Evolutionary conservation across 805 yeast genomes (phyloP), one percentile per base, ranked within the genome.

Genomic region (Candida nanaspora): DNA sequence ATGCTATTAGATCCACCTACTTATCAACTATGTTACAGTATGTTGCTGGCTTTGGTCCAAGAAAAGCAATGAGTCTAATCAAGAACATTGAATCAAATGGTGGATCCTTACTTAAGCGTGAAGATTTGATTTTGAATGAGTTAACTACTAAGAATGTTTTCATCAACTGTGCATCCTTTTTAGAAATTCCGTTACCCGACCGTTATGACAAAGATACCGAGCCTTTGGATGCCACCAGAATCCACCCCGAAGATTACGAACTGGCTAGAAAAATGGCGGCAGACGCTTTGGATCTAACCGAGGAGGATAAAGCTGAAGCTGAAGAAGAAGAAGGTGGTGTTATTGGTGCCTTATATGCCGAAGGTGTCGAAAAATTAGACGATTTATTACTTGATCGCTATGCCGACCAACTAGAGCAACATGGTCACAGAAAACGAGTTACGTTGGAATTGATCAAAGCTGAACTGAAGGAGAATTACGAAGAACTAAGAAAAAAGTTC

Each of bases 211-310:
- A 79, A 43, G 66, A 76, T n/a, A 74, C 82, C 28, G 97, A 91
- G 54, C 69, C 83, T 33, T 71, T 93, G 50, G 99, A 93, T 61
- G 89, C 93, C 38, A 93, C 98, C 0, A 77, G 98, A 65, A 88
- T 93, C 36, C 99, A 93, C 54, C 98, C 98, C 7, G 98, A 93
- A 62, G 99, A 93, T 64, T 93, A 93, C 59, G 95, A 86, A 48
- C 71, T 93, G 50, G 98, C 97, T 3, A 78, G 93, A 38, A 93
- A 93, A 60, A 93, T 93, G 89, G 98, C 97, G 7, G 93, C 96
- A 2, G 98, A 93, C 68, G 98, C 98, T 2, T 72, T 93, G 48
- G 98, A 91, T 58, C 74, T 89, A 48, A 96, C 88, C 52, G 98
- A 94, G 53, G 98, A 91, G 61, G 96, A 88, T 48, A 86, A 55